phyloP scores from a whole-genome alignment of 352 stramenopile species.

The Aphanomyces euteiches region DNA sequence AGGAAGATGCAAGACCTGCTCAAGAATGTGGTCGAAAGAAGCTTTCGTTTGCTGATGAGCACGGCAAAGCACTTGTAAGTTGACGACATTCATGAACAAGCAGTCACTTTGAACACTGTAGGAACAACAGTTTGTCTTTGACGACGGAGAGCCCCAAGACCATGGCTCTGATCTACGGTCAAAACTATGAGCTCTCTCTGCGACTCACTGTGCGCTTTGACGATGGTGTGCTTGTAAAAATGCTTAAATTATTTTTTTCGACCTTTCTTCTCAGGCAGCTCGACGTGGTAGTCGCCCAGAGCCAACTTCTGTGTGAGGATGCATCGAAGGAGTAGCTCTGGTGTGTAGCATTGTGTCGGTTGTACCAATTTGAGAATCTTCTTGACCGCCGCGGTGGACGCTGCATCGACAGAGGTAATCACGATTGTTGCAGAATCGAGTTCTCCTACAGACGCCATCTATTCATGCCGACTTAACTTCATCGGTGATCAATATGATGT shows the following conservation, averaged over 20 bases:
- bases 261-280: neutral
- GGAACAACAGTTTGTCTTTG: slow-evolving; percentile 8
- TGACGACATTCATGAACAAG: neutral
- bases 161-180: neutral
- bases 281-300: slow-evolving; percentile 6
- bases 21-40: neutral
- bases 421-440: slow-evolving; percentile 3
- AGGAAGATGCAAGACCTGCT: too few species aligned
- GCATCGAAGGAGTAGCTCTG: slow-evolving; percentile 25
- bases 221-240: neutral
- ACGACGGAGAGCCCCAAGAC: neutral
- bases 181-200: neutral
- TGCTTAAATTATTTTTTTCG: neutral
- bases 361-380: slow-evolving; percentile 14
- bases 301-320: slow-evolving; percentile 19
- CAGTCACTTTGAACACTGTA: neutral
- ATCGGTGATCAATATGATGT: too few species aligned
- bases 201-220: neutral
- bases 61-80: slow-evolving; percentile 20
- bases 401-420: slow-evolving; percentile 27
- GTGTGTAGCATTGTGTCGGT: slow-evolving; percentile 15
- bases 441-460: neutral
- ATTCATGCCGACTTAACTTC: neutral
- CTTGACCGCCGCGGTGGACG: slow-evolving; percentile 1
- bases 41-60: slow-evolving; percentile 24